Base-by-base conservation (phyloP, 2,329 filamentous ascomycete genomes). In the Chaetoscypha palmicola region DNA sequence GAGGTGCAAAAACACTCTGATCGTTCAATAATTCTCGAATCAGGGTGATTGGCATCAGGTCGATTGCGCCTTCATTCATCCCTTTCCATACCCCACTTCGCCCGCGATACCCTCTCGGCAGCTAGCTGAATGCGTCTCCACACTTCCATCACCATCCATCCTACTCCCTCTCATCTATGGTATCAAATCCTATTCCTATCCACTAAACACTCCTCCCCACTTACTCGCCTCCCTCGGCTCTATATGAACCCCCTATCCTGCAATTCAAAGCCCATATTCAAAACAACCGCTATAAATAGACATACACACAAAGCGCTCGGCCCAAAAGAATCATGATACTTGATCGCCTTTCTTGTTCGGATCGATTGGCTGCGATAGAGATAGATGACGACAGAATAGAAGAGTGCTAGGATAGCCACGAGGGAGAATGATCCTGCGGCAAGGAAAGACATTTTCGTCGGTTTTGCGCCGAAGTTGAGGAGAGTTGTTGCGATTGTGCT, bases 241-340 rank as follows among this genome's bases (percentile, higher is more conserved):
- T n/a, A 45, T 24, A 53, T 28, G 43, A 45, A 49, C 5, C 62
- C 58, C 46, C 77, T 72, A 38, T 80, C 75, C 28, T 72, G 74
- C n/a, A 87, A 74, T 50, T 91, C 79, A 57, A 88, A 81, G 3
- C 68, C 84, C 70, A 95, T 94, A 64, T 92, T 94, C 20, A 94
- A 62, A 3, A 74, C 69, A 9, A 96, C 79, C 2, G 89, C 86
- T 1, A 74, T 67, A 32, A 96, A 76, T 41, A 97, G 64, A 2
- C 85, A 76, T 7, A 73, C 58, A 56, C 89, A 94, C 23, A 98
- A 72, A 17, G 81, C 67, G 3, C 75, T 89, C 0, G 92, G 91
- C 0, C 92, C 92, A 73, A 81, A 85, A 55, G 79, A 82, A 64
- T 98, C 92, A 63, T 97, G 92, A 65, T 92, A 98, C 56, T 81